Evolutionary conservation across 331 rosid genomes (phyloP).

Genomic region (Ulmus americana): DNA sequence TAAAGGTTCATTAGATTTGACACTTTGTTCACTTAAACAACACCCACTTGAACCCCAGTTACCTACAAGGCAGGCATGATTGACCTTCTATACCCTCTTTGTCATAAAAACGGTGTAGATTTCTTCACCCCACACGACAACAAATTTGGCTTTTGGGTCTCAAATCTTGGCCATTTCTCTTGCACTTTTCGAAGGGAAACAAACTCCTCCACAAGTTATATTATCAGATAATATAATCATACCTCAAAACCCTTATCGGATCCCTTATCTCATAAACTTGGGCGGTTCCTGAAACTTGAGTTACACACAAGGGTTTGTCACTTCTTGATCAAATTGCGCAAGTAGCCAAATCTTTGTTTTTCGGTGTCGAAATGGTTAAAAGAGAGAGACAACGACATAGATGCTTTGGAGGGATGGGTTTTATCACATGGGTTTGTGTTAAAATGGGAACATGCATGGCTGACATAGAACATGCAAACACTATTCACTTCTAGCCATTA

Average conservation of each 20-base stretch:
- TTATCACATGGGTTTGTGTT: slow-evolving; percentile 42
- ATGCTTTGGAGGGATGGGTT: slow-evolving; percentile 33
- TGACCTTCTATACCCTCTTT: background rate
- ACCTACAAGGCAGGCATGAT: background rate
- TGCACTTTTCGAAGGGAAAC: slow-evolving; percentile 19
- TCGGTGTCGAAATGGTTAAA: background rate
- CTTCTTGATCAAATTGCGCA: slow-evolving; percentile 4
- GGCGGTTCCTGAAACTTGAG: slow-evolving; percentile 1
- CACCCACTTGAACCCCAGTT: background rate
- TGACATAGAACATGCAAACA: slow-evolving; percentile 44
- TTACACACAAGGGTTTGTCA: background rate
- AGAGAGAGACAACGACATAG: background rate
- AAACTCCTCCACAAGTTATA: slow-evolving; percentile 14
- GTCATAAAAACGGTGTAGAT: background rate
- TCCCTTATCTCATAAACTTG: background rate
- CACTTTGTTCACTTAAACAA: slow-evolving; percentile 12
- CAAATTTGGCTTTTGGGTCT: background rate
- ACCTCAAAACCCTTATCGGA: background rate
- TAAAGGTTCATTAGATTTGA: slow-evolving; percentile 24
- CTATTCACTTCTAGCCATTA: slow-evolving; percentile 21
- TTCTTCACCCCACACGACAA: background rate
- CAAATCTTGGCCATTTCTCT: slow-evolving; percentile 21
- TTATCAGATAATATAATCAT: background rate
- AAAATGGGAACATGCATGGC: slow-evolving; percentile 54
- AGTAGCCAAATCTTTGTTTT: background rate